Conservation (phyloP, 768 basidiomycete genomes). For the Amanita rubescens region DNA sequence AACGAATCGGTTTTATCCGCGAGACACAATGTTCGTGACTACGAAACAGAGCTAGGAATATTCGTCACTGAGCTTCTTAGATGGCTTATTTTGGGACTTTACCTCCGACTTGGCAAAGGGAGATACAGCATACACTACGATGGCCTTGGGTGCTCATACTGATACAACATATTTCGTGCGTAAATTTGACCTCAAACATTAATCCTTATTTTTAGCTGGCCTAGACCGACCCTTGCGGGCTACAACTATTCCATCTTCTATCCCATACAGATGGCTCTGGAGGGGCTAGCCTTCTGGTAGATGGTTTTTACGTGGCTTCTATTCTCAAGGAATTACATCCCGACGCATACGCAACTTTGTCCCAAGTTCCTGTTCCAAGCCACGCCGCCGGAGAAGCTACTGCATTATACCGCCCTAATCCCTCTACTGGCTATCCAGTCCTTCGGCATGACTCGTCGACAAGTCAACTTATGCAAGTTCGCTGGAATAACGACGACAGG, state of each 20-base stretch:
- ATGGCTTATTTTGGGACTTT: constrained; percentile 97
- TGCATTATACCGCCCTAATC: constrained; percentile 50
- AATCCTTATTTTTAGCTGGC: neutral
- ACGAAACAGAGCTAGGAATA: neutral
- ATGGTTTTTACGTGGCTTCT: constrained; percentile 89
- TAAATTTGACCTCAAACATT: constrained; percentile 3
- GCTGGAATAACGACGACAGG: constrained; percentile 95
- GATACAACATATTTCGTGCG: constrained; percentile 63
- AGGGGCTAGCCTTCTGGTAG: constrained; percentile 87
- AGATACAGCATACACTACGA: constrained; percentile 89
- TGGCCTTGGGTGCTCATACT: constrained; percentile 80
- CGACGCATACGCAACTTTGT: constrained; percentile 59
- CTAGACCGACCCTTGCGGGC: constrained; percentile 89
- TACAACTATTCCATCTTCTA: constrained; percentile 93
- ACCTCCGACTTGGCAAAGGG: constrained; percentile 86
- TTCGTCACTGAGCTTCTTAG: constrained; percentile 29
- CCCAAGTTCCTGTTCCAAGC: constrained; percentile 60
- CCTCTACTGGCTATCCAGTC: constrained; percentile 58
- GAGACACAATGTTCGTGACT: constrained; percentile 54
- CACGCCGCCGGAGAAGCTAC: constrained; percentile 82
- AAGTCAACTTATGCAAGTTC: constrained; percentile 63
- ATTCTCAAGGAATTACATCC: constrained; percentile 70
- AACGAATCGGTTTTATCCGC: constrained; percentile 80
- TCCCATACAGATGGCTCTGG: constrained; percentile 77
- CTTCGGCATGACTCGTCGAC: constrained; percentile 56